A percentile compares a stretch with the other conserved stretches of the same genome.
phyloP scores from a whole-genome alignment of 805 yeast genomes.

The Ascoidea rubescens region DNA sequence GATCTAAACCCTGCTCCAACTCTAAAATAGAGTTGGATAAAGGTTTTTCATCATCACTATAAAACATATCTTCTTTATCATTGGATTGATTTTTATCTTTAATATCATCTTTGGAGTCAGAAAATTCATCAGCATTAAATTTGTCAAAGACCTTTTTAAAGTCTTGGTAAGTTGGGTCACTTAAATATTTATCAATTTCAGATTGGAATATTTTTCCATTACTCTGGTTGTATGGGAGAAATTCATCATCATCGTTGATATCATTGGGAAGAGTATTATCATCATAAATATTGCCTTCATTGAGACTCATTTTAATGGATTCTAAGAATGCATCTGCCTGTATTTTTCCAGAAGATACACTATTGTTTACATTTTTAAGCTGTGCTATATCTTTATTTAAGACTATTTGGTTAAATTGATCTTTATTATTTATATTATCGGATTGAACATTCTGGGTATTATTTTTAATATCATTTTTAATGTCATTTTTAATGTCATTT shows the following conservation, averaged over 20 bases:
- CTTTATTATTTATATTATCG: slow-evolving; percentile 13
- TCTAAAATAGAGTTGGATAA: too few relatives aligned
- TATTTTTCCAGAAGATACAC: neutral
- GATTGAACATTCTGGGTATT: slow-evolving; percentile 1
- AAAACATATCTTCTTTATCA: slow-evolving; percentile 18
- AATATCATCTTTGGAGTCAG: neutral
- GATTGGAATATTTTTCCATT: slow-evolving; percentile 10
- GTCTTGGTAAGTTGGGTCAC: slow-evolving; percentile 7
- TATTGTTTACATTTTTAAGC: neutral
- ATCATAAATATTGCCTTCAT: neutral
- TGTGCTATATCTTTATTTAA: neutral
- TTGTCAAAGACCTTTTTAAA: neutral
- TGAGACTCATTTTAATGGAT: slow-evolving; percentile 3
- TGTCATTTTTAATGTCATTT: slow-evolving; percentile 1
- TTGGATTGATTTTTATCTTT: too few relatives aligned
- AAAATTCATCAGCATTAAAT: neutral
- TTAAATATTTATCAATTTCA: slow-evolving; percentile 14
- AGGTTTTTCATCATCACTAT: slow-evolving; percentile 18
- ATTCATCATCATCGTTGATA: neutral
- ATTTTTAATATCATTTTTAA: slow-evolving; percentile 1
- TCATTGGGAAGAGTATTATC: slow-evolving; percentile 7
- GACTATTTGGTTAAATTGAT: neutral
- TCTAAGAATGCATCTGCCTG: slow-evolving; percentile 20
- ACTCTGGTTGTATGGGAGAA: neutral
- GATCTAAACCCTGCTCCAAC: too few relatives aligned